These are phyloP conservation scores for Ulmus americana DNA, from an alignment of 331 rosid genomes.

Conservation along the genomic window DNA sequence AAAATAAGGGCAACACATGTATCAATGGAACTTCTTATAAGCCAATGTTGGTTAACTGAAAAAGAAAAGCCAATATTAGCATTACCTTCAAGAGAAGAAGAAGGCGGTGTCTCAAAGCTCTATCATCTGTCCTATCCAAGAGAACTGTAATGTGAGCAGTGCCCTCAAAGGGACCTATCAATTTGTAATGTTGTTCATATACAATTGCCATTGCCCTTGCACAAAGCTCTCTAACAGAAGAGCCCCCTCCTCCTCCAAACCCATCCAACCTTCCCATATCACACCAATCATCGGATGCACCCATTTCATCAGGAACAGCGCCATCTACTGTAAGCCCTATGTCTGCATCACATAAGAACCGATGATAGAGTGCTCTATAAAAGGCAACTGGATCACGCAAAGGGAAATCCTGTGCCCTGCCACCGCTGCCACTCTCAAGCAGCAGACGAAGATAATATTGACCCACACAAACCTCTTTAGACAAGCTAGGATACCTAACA, in stretches of 20 bases:
- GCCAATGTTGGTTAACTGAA: not conserved
- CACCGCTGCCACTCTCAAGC: slow-evolving; percentile 90
- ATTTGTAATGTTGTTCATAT: slow-evolving; percentile 81
- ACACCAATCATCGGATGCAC: slow-evolving; percentile 99
- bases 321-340: slow-evolving; percentile 94
- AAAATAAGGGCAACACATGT: not conserved
- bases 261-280: slow-evolving; percentile 98
- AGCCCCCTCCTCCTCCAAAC: slow-evolving; percentile 98
- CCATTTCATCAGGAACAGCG: slow-evolving; percentile 95
- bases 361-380: slow-evolving; percentile 90
- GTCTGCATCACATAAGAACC: slow-evolving; percentile 96
- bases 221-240: slow-evolving; percentile 95
- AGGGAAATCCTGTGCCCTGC: slow-evolving; percentile 94
- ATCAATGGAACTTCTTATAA: not conserved
- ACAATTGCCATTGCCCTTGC: slow-evolving; percentile 99
- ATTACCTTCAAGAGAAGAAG: slow-evolving; percentile 89
- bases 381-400: slow-evolving; percentile 97
- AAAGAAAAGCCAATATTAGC: not conserved
- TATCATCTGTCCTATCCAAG: slow-evolving; percentile 94
- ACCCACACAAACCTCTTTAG: slow-evolving; percentile 98
- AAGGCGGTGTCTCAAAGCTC: slow-evolving; percentile 97
- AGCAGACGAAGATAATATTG: slow-evolving; percentile 91
- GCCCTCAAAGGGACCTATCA: slow-evolving; percentile 90
- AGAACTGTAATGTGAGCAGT: slow-evolving; percentile 93
- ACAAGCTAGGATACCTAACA: slow-evolving; percentile 87